Evolutionary conservation across 1,284 basidiomycete genomes (phyloP), one percentile per base, ranked within the genome.

Genomic region (Ceratobasidium papillatum): DNA sequence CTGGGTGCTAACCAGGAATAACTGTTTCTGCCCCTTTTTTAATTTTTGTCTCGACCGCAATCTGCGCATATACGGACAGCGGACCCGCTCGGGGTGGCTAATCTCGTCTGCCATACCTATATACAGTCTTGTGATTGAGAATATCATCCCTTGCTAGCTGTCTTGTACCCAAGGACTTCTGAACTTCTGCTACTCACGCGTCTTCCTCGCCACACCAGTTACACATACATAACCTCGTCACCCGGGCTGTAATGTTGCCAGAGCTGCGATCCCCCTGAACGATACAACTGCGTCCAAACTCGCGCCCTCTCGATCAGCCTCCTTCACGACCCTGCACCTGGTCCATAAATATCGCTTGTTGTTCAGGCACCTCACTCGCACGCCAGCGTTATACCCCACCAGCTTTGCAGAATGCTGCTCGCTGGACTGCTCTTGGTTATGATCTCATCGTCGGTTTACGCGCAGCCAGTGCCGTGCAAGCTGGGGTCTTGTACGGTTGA

Each of bases 191-290:
- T 32, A 32, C 56, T 58, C 56, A 43, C 38, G 49, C 52, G 51
- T 32, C 52, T 58, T 69, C 51, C n/a, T 52, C 34, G 43, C 32
- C 43, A 17, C 19, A 63, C 25, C 19, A 11, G 41, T 9, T 63
- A n/a, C 19, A 4, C 43, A 47, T 47, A 63, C 43, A 47, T 63
- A 63, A 47, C 62, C n/a, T 62, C n/a, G 38, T n/a, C 25, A 14
- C 27, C 4, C 62, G 30, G 9, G 41, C 43, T 47, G 25, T n/a
- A 32, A 32, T 32, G 43, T 32, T 25, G n/a, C 14, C 9, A 54
- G 51, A 58, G 27, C 64, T 52, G 25, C 64, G 61, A 63, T 63
- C 62, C 62, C 62, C 62, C 41, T 62, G 59, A 32, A 47, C 38
- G 62, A 14, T 49, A 63, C 45, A 30, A 63, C 22, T 38, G 52